phyloP scores from a whole-genome alignment of 345 rosid species.

The Ceriops tagal region DNA sequence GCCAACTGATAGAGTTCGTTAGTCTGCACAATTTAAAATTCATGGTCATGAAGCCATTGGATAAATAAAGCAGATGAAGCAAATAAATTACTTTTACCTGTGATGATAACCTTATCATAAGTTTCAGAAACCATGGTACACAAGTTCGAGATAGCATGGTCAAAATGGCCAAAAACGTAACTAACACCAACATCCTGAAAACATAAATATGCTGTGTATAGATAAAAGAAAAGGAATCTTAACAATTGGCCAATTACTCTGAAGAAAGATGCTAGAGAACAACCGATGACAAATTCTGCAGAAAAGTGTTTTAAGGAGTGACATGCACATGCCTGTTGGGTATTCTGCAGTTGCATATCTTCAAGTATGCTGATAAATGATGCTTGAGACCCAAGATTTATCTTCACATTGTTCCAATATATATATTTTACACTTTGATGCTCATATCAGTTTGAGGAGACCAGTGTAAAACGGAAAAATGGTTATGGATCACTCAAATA shows the following conservation, averaged over 20 bases:
- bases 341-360: neutral
- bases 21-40: constrained; percentile 56
- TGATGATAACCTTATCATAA: constrained; percentile 82
- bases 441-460: neutral
- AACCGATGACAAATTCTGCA: neutral
- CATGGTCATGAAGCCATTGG: constrained; percentile 7
- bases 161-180: constrained; percentile 66
- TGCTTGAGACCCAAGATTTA: neutral
- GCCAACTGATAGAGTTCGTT: constrained; percentile 97
- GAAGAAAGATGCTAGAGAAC: neutral
- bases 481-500: too few species aligned
- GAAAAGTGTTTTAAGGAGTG: neutral
- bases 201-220: neutral
- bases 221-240: neutral
- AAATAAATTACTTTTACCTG: constrained; percentile 40
- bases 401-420: neutral
- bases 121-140: constrained; percentile 82
- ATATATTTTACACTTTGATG: neutral
- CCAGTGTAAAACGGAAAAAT: neutral
- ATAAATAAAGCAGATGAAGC: neutral
- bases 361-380: neutral
- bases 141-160: constrained; percentile 66
- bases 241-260: neutral
- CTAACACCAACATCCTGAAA: constrained; percentile 61
- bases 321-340: neutral